Conservation (phyloP, 331 rosid genomes). For the Erythrophleum ivorense region DNA sequence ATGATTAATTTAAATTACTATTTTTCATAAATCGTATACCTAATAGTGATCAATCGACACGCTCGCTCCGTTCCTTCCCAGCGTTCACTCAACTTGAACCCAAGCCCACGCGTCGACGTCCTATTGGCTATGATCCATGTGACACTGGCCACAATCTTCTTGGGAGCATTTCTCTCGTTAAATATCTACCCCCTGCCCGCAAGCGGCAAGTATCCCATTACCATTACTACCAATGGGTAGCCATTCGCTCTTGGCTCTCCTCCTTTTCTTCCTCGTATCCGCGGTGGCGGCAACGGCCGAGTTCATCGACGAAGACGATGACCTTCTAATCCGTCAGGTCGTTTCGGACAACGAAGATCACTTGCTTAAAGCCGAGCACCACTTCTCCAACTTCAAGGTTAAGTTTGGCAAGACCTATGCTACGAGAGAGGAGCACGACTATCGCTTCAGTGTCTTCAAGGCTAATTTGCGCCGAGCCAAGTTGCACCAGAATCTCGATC, state of each 20-base stretch:
- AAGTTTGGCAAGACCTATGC: conserved; percentile 63
- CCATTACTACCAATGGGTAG: conserved; percentile 52
- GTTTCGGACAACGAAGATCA: conserved; percentile 57
- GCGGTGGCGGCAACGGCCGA: conserved; percentile 43
- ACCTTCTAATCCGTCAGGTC: conserved; percentile 64
- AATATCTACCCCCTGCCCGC: neutral
- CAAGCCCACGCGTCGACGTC: conserved; percentile 41
- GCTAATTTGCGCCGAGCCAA: conserved; percentile 72
- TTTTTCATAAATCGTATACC: too few species aligned
- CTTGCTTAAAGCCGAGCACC: conserved; percentile 65
- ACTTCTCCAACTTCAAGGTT: conserved; percentile 74
- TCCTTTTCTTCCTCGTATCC: conserved; percentile 36
- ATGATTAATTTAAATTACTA: too few species aligned
- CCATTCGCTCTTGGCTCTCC: conserved; percentile 34
- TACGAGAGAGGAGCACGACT: conserved; percentile 71
- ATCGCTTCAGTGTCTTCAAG: conserved; percentile 69
- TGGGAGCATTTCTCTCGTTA: neutral
- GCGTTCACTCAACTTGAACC: neutral
- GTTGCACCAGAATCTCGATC: conserved; percentile 76
- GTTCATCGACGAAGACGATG: conserved; percentile 35
- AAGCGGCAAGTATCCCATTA: neutral
- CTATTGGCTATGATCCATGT: neutral
- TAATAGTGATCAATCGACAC: neutral
- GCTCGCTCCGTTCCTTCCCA: neutral
- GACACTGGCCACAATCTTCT: neutral